phyloP scores from a whole-genome alignment of 768 basidiomycete species.

The Tricholoma sp. region DNA sequence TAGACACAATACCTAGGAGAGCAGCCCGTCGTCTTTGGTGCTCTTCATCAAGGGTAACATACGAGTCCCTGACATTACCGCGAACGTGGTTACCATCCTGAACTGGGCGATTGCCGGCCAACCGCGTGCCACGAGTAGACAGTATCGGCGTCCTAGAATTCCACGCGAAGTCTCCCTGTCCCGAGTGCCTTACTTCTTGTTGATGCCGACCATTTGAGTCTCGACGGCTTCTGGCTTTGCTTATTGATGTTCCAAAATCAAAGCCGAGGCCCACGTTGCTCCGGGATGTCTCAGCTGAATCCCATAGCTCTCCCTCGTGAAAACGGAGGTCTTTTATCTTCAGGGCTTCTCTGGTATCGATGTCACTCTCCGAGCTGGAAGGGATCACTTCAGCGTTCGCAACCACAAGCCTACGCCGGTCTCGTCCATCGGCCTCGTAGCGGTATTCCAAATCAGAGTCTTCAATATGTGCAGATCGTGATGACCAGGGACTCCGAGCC shows the following conservation, averaged over 20 bases:
- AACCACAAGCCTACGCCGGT: constrained; percentile 39
- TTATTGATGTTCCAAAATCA: neutral
- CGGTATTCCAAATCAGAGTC: constrained; percentile 42
- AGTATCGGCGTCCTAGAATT: neutral
- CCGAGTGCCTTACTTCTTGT: neutral
- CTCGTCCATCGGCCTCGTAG: constrained; percentile 32
- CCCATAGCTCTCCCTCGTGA: neutral
- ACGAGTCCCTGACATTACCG: neutral
- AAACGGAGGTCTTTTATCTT: neutral
- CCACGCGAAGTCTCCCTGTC: neutral
- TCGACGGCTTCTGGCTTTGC: neutral
- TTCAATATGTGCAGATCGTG: constrained; percentile 21
- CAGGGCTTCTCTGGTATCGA: constrained; percentile 12
- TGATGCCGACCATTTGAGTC: neutral
- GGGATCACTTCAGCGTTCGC: constrained; percentile 39
- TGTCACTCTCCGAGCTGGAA: constrained; percentile 37
- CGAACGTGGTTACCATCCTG: neutral
- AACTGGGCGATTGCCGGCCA: neutral
- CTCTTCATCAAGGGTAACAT: constrained; percentile 14
- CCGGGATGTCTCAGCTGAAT: neutral
- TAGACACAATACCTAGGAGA: constrained; percentile 31
- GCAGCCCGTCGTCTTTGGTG: constrained; percentile 28
- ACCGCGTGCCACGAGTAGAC: neutral
- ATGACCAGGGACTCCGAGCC: constrained; percentile 17
- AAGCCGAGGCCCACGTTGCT: constrained; percentile 10